Conservation (phyloP, 306 rosid species). For the Pachyrhizus erosus region DNA sequence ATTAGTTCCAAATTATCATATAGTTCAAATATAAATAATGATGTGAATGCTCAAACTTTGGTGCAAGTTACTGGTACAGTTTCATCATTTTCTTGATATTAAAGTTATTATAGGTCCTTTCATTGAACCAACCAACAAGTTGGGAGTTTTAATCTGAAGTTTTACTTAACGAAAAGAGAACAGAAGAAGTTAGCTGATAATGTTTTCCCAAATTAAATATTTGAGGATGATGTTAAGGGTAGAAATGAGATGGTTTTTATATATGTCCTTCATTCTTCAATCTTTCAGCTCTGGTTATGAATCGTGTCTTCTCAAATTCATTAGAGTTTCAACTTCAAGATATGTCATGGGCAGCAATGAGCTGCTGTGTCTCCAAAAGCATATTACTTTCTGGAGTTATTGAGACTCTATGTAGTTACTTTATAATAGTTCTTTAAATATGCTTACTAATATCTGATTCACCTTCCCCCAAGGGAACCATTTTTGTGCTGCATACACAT, state of each 20-base stretch:
- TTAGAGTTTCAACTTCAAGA: conserved; percentile 13
- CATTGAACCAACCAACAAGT: background rate
- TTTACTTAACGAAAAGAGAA: background rate
- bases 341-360: conserved; percentile 18
- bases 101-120: background rate
- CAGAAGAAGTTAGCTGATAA: background rate
- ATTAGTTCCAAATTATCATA: conserved; percentile 53
- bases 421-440: conserved; percentile 3
- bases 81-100: conserved; percentile 31
- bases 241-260: background rate
- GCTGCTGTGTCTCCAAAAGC: conserved; percentile 12
- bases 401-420: conserved; percentile 2
- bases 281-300: conserved; percentile 21
- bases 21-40: conserved; percentile 48
- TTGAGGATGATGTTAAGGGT: background rate
- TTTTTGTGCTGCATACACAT: background rate
- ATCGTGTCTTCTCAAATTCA: conserved; percentile 27
- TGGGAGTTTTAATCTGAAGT: conserved; percentile 11
- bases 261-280: conserved; percentile 15
- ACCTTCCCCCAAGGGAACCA: background rate
- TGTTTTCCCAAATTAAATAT: background rate
- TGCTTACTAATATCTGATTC: background rate
- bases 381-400: conserved; percentile 9
- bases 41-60: conserved; percentile 46
- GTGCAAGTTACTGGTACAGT: conserved; percentile 43